Evolutionary conservation across 2,329 filamentous ascomycete species (phyloP), one percentile per base, ranked within the genome.

Genomic region (Didymella pomorum): DNA sequence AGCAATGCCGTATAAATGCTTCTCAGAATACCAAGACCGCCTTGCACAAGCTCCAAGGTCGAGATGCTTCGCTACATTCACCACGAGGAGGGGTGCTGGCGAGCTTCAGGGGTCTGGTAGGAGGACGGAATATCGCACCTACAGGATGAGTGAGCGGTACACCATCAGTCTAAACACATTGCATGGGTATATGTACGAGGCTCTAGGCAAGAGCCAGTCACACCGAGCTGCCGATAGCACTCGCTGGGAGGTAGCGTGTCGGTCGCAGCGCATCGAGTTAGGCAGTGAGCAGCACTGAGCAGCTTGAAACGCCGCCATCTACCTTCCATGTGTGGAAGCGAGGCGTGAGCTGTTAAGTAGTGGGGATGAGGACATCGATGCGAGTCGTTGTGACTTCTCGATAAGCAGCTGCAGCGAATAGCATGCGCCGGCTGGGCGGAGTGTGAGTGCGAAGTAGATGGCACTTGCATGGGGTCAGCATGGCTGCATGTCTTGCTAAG

Each of bases 271-370:
- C 33, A 20, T 56, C 62, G 28, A 56, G 65, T 60, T 20, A 45
- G 61, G 62, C 47, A 62, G 48, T 39, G 63, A 67, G 49, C 48
- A n/a, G 41, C 41, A 26, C 21, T 20, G 47, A 31, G 31, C 37
- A 55, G 29, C 52, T 53, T 42, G 45, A 56, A 43, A 64, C 42
- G 55, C 29, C 58, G 41, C 39, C 50, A 52, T 53, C 37, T 56
- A 68, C 63, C 68, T 70, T 65, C 66, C 65, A 31, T 55, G 41
- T 65, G 45, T 51, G 63, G 63, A 46, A 57, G 23, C 46, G 54
- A 57, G 41, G 55, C 53, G 52, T 42, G 43, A 51, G 56, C 35
- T 29, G 57, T 45, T 26, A 33, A 42, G 25, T 31, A 45, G 56
- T 63, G 58, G 58, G 48, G 50, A 62, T 39, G 14, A 43, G 42